Evolutionary conservation across 2,329 filamentous ascomycete genomes (phyloP).

Genomic region (Penicillium sp.): DNA sequence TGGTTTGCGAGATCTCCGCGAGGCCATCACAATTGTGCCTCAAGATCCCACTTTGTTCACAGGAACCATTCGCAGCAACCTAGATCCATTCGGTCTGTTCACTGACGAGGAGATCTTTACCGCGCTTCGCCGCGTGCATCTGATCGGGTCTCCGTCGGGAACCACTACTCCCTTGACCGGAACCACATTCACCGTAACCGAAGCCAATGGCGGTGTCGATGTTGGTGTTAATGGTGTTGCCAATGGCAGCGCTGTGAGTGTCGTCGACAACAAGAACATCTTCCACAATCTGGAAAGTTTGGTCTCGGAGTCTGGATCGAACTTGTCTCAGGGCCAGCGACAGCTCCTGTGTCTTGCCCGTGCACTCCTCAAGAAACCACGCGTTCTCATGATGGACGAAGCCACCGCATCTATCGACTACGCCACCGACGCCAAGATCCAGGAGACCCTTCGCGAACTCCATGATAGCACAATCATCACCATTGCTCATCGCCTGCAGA

Average conservation of each 20-base stretch:
- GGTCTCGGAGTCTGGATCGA: constrained; percentile 87
- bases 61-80: constrained; percentile 85
- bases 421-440: constrained; percentile 90
- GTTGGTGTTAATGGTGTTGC: not conserved
- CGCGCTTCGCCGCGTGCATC: constrained; percentile 81
- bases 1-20: constrained; percentile 86
- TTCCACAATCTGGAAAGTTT: constrained; percentile 83
- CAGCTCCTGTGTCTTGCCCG: constrained; percentile 92
- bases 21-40: constrained; percentile 94
- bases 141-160: constrained; percentile 58
- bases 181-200: constrained; percentile 27
- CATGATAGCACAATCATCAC: constrained; percentile 87
- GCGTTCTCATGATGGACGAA: constrained; percentile 98
- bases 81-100: constrained; percentile 88
- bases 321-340: constrained; percentile 92
- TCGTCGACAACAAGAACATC: constrained; percentile 82
- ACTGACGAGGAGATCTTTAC: constrained; percentile 88
- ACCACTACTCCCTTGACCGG: constrained; percentile 35
- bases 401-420: constrained; percentile 98
- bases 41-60: constrained; percentile 92
- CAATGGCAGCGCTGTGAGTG: constrained; percentile 16
- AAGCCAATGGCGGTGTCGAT: constrained; percentile 21
- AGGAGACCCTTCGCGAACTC: constrained; percentile 92
- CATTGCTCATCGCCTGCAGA: constrained; percentile 92
- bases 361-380: constrained; percentile 85